Evolutionary conservation across 2,329 filamentous ascomycete genomes (phyloP), one percentile per base, ranked within the genome.

Genomic region (Aspergillus neoniger): DNA sequence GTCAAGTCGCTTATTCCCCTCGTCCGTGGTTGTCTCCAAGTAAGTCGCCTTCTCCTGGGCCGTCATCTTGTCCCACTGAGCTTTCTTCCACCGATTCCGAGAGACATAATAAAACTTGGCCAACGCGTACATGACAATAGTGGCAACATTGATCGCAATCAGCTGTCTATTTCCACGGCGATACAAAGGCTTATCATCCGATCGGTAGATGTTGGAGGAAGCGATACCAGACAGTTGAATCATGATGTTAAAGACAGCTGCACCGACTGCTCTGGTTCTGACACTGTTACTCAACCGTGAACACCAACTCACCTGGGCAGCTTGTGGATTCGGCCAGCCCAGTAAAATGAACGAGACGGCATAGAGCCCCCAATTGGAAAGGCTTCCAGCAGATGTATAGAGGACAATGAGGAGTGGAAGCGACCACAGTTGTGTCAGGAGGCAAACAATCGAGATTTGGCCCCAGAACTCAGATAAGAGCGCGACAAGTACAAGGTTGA

Each of bases 1-100:
- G 64, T 86, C 83, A 57, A 85, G 69, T 51, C 83, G 77, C 72
- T 85, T 82, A 60, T 80, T 79, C 0, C 84, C 84, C 67, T 85
- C 76, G 60, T 86, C 83, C 4, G 72, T 80, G 0, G 82, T 83
- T 28, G 79, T 82, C 36, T 77, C 66, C 2, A 82, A 60, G 60
- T 86, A 86, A 1, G 79, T 69, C 28, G 78, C 75, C 69, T 80
- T 77, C 70, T 85, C 76, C 66, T 81, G 76, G 36, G 75, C 64
- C 1, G 73, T 77, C 79, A 85, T 79, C 4, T 64, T 66, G 0
- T 75, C 68, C 83, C 83, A 85, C 8, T 69, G 57, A 30, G 63
- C 70, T 9, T 76, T 75, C 48, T 66, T 65, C 61, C 72, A 83
- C 41, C 61, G 61, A 53, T 75, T 74, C 21, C 70, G 61, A 15